phyloP scores from a whole-genome alignment of 176 grass and related monocot genomes.

The Zoysia japonica region DNA sequence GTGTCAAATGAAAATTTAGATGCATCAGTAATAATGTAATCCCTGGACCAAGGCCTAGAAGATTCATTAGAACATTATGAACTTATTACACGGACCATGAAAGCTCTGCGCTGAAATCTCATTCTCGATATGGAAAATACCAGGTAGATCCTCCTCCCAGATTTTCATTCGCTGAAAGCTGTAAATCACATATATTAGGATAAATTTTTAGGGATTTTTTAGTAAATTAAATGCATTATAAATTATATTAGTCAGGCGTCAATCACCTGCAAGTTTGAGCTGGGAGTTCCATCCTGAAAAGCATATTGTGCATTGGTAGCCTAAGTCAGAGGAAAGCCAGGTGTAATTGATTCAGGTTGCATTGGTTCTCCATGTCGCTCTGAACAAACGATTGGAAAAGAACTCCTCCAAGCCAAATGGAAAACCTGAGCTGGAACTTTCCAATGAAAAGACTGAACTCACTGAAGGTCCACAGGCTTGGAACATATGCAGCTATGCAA shows the following conservation, averaged over 20 bases:
- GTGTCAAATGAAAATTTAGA: background rate
- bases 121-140: conserved; percentile 61
- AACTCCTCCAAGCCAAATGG: conserved; percentile 43
- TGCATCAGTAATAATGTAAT: background rate
- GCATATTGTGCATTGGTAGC: conserved; percentile 30
- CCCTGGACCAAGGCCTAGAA: background rate
- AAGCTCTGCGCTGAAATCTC: conserved; percentile 58
- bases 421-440: conserved; percentile 60
- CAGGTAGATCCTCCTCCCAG: conserved; percentile 89
- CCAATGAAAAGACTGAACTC: conserved; percentile 69
- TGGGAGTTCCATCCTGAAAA: conserved; percentile 54
- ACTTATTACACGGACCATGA: conserved; percentile 35
- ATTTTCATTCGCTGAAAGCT: conserved; percentile 65
- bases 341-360: conserved; percentile 50
- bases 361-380: conserved; percentile 41
- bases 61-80: background rate
- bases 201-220: background rate
- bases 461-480: conserved; percentile 51
- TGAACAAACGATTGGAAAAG: conserved; percentile 46
- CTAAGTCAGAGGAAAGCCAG: conserved; percentile 40
- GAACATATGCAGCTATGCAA: conserved; percentile 53
- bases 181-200: background rate
- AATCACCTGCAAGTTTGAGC: conserved; percentile 70
- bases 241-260: background rate
- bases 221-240: background rate